Evolutionary conservation across 2,329 filamentous ascomycete species (phyloP), one percentile per base, ranked within the genome.

Genomic region (Aspergillus transmontanensis): DNA sequence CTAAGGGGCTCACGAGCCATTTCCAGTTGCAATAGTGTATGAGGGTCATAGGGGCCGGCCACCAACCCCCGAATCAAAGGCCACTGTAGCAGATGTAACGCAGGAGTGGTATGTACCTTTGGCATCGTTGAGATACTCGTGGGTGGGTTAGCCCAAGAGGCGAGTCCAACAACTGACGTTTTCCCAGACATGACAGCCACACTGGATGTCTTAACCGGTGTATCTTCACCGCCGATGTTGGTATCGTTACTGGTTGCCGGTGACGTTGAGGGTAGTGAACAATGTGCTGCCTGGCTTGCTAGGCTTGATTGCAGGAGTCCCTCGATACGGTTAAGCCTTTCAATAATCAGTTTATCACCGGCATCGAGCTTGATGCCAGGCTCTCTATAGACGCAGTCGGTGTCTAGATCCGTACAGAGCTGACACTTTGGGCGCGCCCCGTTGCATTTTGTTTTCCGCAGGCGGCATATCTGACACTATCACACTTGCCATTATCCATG

Each of bases 331-430:
- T 85, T 87, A 41, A 95, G 82, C 61, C 90, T 89, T 74, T 94
- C 92, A 43, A 95, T 81, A 65, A 95, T 95, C 61, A 95, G 83
- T 79, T 94, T 94, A 81, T 94, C 92, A 68, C 92, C 92, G 41
- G 91, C 91, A 75, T 95, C 92, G 11, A 95, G 86, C 79, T 95
- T 95, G 81, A 94, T 92, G 3, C 91, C 91, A 7, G 92, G 92
- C 75, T 95, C 92, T 66, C 92, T 87, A 76, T 95, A 95, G 68
- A 94, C 85, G 77, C 92, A 95, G 66, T 94, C 90, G 51, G 91
- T 92, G 60, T 91, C 90, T 46, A 94, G 82, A 75, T 94, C 92
- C 11, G 89, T 88, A 79, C 92, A 95, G 41, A 95, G 87, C 76
- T 92, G 90, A 80, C 92, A 95, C 77, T 93, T 94, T 51, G 92